phyloP scores from a whole-genome alignment of 2,329 filamentous ascomycete species.

The Aspergillus novoparasiticus region DNA sequence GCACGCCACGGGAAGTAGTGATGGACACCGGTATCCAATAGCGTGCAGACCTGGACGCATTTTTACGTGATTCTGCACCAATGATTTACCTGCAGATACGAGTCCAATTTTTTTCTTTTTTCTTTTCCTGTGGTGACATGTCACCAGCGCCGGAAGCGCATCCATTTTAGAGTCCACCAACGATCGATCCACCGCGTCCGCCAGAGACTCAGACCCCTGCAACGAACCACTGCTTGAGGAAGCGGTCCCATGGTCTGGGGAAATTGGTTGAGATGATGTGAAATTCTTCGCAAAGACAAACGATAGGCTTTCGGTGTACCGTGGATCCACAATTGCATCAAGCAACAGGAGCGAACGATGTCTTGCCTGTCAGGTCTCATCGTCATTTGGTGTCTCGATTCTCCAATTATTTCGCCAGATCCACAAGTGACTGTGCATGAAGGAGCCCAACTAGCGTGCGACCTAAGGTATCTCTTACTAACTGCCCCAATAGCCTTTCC shows the following conservation, averaged over 20 bases:
- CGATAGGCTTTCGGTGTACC: background rate
- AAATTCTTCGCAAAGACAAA: background rate
- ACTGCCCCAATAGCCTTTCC: background rate
- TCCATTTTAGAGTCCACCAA: background rate
- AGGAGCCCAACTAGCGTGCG: conserved; percentile 1
- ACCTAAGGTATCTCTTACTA: background rate
- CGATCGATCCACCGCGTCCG: conserved; percentile 1
- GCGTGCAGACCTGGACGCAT: background rate
- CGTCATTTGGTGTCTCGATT: background rate
- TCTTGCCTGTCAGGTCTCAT: background rate
- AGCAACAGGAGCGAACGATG: background rate
- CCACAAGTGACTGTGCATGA: conserved; percentile 6
- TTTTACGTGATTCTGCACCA: background rate
- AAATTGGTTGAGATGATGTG: background rate
- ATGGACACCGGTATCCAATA: background rate
- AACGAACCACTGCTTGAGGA: background rate
- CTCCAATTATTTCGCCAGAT: background rate
- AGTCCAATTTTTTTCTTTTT: background rate
- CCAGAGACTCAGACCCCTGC: background rate
- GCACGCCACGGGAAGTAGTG: background rate
- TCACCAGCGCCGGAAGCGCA: background rate
- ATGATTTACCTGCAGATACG: background rate
- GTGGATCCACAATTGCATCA: background rate
- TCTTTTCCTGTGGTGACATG: background rate
- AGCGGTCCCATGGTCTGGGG: background rate